Conservation (phyloP, 306 rosid species). For the Dryas octopetala region DNA sequence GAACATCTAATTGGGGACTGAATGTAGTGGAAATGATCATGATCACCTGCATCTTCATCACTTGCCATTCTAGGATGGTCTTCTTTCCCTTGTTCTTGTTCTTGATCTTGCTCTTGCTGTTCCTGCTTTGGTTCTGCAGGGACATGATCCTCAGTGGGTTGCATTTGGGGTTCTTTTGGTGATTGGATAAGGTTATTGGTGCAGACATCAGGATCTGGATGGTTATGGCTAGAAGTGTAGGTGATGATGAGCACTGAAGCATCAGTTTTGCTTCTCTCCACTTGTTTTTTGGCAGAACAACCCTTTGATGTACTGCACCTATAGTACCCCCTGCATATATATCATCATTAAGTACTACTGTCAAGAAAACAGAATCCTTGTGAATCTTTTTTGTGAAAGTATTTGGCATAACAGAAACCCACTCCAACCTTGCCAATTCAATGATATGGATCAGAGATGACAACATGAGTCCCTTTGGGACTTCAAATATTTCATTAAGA, state of each 20-base stretch:
- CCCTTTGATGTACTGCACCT: conserved; percentile 88
- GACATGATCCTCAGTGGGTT: conserved; percentile 32
- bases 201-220: conserved; percentile 58
- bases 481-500: neutral
- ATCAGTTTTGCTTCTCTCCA: conserved; percentile 88
- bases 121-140: conserved; percentile 29
- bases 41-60: conserved; percentile 25
- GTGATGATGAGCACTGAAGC: conserved; percentile 80
- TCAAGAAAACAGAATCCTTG: too few relatives aligned
- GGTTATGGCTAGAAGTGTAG: conserved; percentile 75
- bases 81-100: conserved; percentile 14
- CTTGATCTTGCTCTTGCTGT: conserved; percentile 29
- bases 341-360: neutral
- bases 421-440: neutral
- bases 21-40: conserved; percentile 49
- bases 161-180: conserved; percentile 33
- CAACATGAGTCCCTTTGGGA: neutral
- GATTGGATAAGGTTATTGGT: conserved; percentile 30
- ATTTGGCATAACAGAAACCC: too few relatives aligned
- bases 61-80: conserved; percentile 3
- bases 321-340: conserved; percentile 68
- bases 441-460: neutral
- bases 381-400: too few relatives aligned
- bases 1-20: conserved; percentile 44
- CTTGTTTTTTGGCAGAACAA: conserved; percentile 93